Base-by-base conservation (phyloP, 495 filamentous ascomycete genomes). In the Aspergillus steynii region DNA sequence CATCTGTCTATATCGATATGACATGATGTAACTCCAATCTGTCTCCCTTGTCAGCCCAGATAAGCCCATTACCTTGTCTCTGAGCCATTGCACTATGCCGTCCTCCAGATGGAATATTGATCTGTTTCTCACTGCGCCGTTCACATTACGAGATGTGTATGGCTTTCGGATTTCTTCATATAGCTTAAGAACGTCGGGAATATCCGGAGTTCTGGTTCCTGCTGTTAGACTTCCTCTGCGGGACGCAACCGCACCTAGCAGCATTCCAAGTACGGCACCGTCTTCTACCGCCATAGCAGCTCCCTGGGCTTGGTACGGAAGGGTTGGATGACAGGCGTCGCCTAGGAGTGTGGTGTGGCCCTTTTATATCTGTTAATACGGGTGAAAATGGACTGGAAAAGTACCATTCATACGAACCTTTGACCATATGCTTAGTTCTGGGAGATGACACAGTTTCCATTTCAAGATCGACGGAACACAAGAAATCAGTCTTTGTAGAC, bases 161-260 rank as follows among this genome's bases (percentile, higher is more conserved):
- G 73, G 69, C 70, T 86, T 89, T 42, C 87, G 74, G 58, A 84
- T 60, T 4, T 64, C 59, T 67, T 90, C 82, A 65, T 88, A 89
- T 25, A 82, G 61, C n/a, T 65, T 65, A 29, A 86, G 67, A 2
- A 83, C 65, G 5, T 67, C 71, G 0, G 4, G 46, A 7, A 37
- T 55, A 3, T 42, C 7, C 26, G 37, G 3, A 3, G 37, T 20
- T n/a, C 29, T 25, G 8, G 8, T 14, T 20, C 25, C 7, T 28
- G 27, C 1, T 53, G 50, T 9, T 32, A 4, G 34, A 15, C 6
- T 7, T 37, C 10, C 15, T 5, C n/a, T 49, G 54, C 9, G 50
- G 37, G 3, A 66, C 55, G 14, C 59, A 37, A 8, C 25, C 12
- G 60, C 46, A 1, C 62, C 81, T 10, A 80, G 65, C 5, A 80